These are phyloP conservation scores for Rhododendron mucronatum DNA, from an alignment of 148 eudicot genomes.

Conservation along the genomic window DNA sequence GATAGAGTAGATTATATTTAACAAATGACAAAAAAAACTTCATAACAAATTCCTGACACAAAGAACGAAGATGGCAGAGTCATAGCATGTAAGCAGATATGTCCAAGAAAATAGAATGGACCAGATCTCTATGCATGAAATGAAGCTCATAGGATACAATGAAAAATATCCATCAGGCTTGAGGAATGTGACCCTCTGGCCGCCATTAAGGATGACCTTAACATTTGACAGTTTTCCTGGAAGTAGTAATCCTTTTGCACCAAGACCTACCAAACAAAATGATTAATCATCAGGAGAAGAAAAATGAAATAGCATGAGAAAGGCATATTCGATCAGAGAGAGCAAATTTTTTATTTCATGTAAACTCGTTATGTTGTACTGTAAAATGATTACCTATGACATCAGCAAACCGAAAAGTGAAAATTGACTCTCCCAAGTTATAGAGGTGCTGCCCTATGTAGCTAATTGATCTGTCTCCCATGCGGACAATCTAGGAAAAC, in stretches of 20 bases:
- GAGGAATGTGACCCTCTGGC: conserved; percentile 77
- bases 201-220: conserved; percentile 89
- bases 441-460: not conserved
- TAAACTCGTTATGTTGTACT: not conserved
- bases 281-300: conserved; percentile 13
- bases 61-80: not conserved
- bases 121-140: not conserved
- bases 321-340: not conserved
- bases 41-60: not conserved
- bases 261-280: conserved; percentile 34
- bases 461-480: not conserved
- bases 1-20: too few relatives aligned
- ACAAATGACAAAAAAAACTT: not conserved
- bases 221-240: conserved; percentile 61
- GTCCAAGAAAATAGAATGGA: not conserved
- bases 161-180: conserved; percentile 97
- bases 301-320: not conserved
- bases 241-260: conserved; percentile 50
- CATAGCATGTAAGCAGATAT: not conserved
- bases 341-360: not conserved
- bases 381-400: not conserved
- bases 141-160: conserved; percentile 73
- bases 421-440: not conserved
- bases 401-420: not conserved
- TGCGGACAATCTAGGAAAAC: not conserved